Percentiles rank a stretch among this genome's conserved stretches.
Evolutionary conservation across 345 rosid genomes (phyloP).

Genomic region (Turnera subulata): DNA sequence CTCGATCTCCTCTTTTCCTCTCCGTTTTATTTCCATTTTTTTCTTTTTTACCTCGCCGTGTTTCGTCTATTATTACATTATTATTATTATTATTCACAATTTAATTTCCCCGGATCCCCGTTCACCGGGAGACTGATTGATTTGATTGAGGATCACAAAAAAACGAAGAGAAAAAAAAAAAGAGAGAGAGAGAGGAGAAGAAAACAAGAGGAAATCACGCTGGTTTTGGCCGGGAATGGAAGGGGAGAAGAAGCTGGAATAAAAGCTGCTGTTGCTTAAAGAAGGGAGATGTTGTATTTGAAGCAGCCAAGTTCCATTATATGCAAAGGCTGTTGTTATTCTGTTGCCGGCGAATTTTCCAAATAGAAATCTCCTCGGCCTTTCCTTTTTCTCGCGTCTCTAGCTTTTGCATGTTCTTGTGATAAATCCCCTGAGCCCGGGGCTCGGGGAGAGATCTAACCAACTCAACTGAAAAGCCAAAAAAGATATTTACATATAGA

Average conservation of each 20-base stretch:
- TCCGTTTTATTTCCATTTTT: background rate
- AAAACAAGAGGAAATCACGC: too few relatives aligned
- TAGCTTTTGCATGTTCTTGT: slow-evolving; percentile 43
- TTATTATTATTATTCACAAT: background rate
- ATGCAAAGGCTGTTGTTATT: slow-evolving; percentile 34
- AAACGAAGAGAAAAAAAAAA: slow-evolving; percentile 4
- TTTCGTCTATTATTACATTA: background rate
- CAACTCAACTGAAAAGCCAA: background rate
- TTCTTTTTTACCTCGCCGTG: background rate
- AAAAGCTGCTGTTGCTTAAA: background rate
- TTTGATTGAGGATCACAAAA: slow-evolving; percentile 1
- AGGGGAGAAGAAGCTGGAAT: slow-evolving; percentile 10
- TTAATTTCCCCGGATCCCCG: background rate
- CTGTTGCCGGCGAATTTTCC: background rate
- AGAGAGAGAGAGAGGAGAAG: too few relatives aligned
- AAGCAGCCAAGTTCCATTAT: slow-evolving; percentile 68
- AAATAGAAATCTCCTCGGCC: background rate
- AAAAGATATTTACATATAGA: too few relatives aligned
- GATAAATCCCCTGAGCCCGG: slow-evolving; percentile 61
- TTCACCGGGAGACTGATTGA: background rate
- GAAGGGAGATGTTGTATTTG: slow-evolving; percentile 55
- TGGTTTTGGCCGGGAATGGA: slow-evolving; percentile 1
- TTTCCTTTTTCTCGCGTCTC: too few relatives aligned
- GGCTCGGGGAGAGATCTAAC: slow-evolving; percentile 63
- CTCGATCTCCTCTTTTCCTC: slow-evolving; percentile 17